Percentiles rank a stretch among this genome's conserved stretches.
Evolutionary conservation across 441 rosid species (phyloP).

Genomic region (Raphanus hybrid): DNA sequence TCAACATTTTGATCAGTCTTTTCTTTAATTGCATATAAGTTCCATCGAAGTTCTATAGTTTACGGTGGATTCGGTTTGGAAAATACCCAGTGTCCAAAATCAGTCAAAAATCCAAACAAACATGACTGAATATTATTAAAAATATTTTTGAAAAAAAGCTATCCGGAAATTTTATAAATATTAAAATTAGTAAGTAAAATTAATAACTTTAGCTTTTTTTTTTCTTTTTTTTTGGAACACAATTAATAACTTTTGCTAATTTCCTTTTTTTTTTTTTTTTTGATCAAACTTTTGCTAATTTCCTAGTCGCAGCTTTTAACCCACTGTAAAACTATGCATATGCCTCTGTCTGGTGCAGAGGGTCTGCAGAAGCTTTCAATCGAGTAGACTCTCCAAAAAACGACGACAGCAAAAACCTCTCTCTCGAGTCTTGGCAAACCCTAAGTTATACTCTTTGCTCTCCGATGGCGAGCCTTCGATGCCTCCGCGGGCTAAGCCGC

Average conservation of each 20-base stretch:
- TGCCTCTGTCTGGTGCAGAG: constrained; percentile 11
- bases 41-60: not conserved
- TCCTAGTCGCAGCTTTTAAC: no score
- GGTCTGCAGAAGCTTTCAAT: constrained; percentile 4
- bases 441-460: constrained; percentile 19
- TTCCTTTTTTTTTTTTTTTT: no score
- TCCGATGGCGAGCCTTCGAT: constrained; percentile 78
- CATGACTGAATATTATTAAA: no score
- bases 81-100: no score
- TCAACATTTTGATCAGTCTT: not conserved
- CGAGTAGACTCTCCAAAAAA: not conserved
- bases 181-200: not conserved
- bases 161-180: no score
- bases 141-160: no score
- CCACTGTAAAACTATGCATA: not conserved
- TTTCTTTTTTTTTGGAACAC: no score
- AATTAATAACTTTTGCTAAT: no score
- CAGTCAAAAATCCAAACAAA: no score
- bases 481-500: constrained; percentile 59
- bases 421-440: constrained; percentile 26
- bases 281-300: no score
- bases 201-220: not conserved
- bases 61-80: no score
- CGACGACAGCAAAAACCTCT: constrained; percentile 22
- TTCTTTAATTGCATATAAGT: not conserved